Percentiles rank a stretch among this genome's conserved stretches.
Conservation (phyloP, 352 stramenopile species). For the Saprolegnia parasitica region DNA sequence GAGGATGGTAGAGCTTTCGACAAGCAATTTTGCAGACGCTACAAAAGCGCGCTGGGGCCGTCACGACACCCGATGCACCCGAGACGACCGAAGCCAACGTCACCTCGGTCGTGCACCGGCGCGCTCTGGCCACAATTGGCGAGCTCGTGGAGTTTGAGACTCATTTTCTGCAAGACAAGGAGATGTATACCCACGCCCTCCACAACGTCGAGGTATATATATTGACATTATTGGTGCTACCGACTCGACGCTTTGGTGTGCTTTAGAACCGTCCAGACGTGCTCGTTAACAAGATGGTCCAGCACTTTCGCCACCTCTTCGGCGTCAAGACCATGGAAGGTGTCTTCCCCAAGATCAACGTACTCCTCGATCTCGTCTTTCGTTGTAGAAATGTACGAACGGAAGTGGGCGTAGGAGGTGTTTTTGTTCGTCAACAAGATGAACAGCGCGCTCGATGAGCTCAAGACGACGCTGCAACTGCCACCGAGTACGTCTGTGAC, state of each 20-base stretch:
- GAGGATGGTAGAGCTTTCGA: too few species aligned
- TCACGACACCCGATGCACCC: too few species aligned
- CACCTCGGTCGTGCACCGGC: slow-evolving; percentile 13
- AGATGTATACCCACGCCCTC: slow-evolving; percentile 79
- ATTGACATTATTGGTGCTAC: not conserved
- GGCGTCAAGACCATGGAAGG: slow-evolving; percentile 79
- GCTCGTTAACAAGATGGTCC: slow-evolving; percentile 82
- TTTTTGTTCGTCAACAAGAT: slow-evolving; percentile 86
- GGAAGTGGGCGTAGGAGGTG: slow-evolving; percentile 45
- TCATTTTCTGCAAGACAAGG: slow-evolving; percentile 64
- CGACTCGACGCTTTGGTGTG: slow-evolving; percentile 2
- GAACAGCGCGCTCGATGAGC: slow-evolving; percentile 69
- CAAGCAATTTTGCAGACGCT: not conserved
- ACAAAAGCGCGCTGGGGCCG: not conserved
- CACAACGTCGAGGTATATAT: slow-evolving; percentile 60
- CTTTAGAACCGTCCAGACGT: slow-evolving; percentile 62
- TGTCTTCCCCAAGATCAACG: slow-evolving; percentile 88
- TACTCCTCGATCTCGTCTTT: slow-evolving; percentile 30
- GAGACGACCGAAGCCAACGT: too few species aligned
- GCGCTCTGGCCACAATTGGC: slow-evolving; percentile 59
- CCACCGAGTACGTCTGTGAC: slow-evolving; percentile 39
- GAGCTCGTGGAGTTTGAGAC: slow-evolving; percentile 84
- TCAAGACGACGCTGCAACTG: slow-evolving; percentile 59
- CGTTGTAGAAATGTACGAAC: not conserved
- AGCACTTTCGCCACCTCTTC: slow-evolving; percentile 86